phyloP scores from a whole-genome alignment of 108 stramenopile genomes.

The Hondaea fermentalgiana region DNA sequence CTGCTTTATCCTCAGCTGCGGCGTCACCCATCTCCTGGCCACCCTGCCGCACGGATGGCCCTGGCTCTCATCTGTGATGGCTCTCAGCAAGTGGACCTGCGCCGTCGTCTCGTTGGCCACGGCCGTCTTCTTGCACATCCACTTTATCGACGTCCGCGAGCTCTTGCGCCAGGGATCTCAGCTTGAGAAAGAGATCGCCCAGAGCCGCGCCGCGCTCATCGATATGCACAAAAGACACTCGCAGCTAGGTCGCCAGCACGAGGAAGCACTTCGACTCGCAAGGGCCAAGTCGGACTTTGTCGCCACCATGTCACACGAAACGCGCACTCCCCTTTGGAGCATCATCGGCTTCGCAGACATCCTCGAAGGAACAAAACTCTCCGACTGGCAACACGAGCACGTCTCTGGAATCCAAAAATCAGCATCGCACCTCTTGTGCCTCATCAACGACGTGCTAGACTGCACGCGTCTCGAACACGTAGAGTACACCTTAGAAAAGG shows the following conservation, averaged over 20 bases:
- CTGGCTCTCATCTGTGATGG: background rate
- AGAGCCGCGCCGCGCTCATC: background rate
- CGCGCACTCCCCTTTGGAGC: background rate
- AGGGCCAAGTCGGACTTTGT: background rate
- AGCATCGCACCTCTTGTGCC: background rate
- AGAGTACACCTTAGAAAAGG: background rate
- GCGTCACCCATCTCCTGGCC: background rate
- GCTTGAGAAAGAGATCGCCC: background rate
- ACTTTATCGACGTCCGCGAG: background rate
- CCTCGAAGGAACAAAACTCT: background rate
- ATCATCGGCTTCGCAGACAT: constrained; percentile 8
- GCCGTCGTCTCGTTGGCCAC: background rate
- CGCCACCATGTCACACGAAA: background rate
- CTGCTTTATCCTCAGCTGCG: background rate
- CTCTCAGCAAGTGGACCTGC: background rate
- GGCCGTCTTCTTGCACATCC: background rate
- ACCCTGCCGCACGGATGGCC: background rate
- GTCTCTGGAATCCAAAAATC: background rate
- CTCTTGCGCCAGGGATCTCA: background rate
- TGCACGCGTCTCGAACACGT: background rate
- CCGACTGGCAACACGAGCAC: background rate
- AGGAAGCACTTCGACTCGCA: background rate
- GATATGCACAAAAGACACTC: background rate
- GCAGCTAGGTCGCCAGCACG: background rate
- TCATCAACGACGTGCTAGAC: constrained; percentile 6